These are phyloP conservation scores for Phalaenopsis aphrodite DNA, from an alignment of 106 monocot genomes.

Conservation along the genomic window DNA sequence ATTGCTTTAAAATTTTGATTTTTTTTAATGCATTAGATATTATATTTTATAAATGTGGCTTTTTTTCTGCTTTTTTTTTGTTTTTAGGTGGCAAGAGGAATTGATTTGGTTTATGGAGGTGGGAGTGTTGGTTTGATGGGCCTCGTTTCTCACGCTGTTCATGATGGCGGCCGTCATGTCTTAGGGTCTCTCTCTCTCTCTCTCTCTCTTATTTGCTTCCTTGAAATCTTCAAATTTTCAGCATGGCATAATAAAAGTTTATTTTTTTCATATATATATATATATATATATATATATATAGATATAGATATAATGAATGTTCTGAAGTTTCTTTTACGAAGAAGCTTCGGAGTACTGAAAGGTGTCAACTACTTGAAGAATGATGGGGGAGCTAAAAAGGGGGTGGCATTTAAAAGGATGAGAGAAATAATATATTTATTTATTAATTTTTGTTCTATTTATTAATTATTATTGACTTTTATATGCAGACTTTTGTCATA, in stretches of 20 bases:
- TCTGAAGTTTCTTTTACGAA: no score
- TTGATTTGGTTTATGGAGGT: conserved; percentile 67
- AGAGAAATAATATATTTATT: background rate
- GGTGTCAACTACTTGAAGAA: background rate
- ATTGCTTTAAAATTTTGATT: background rate
- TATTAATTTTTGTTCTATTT: background rate
- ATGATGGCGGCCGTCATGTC: conserved; percentile 56
- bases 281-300: no score
- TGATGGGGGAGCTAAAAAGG: background rate
- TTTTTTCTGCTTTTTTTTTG: background rate
- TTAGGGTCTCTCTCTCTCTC: conserved; percentile 32
- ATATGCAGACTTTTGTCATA: background rate
- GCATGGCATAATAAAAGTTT: no score
- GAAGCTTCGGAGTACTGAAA: background rate
- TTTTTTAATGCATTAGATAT: background rate
- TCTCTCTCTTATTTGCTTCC: no score
- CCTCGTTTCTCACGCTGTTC: conserved; percentile 44
- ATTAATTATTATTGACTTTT: background rate
- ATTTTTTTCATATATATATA: no score
- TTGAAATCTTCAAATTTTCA: no score
- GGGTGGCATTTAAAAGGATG: background rate
- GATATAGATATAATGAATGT: no score
- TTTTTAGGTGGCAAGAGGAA: conserved; percentile 37
- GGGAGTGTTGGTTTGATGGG: conserved; percentile 63
- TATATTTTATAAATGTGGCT: background rate